Evolutionary conservation across 2,329 filamentous ascomycete genomes (phyloP), one percentile per base, ranked within the genome.

Genomic region (Chaetomium sp.): DNA sequence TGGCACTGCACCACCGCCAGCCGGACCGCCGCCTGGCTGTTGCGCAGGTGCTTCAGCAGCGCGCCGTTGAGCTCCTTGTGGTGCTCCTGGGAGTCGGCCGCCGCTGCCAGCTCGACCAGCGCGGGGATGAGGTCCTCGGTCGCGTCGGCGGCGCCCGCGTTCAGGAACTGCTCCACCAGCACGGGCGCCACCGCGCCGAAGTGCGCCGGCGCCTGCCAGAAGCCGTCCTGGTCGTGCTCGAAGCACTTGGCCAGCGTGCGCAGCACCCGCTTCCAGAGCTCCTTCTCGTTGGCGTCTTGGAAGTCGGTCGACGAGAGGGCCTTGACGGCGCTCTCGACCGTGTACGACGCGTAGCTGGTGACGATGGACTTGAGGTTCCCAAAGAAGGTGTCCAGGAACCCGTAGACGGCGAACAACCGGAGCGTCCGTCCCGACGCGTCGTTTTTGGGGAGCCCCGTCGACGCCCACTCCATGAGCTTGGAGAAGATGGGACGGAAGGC

Each of bases 151-250:
- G 80, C 71, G 6, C 76, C 75, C 54, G 81, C 86, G 69, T 81
- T 78, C 49, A 80, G 71, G 68, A 89, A 85, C 66, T 96, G 92
- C 27, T 83, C 79, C 67, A 92, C 83, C 33, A 98, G 82, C 2
- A 90, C 86, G 0, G 83, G 81, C 16, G 87, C 86, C 47, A 97
- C 87, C 31, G 85, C 85, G 64, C 83, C 82, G 74, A 97, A 97
- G 78, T 97, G 93, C 0, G 90, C 85, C 0, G 95, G 94, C 0
- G 91, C 87, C 82, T 97, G 93, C 93, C 93, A 98, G 81, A 97
- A 98, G 76, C 93, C 90, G 75, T 96, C 93, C 78, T 96, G 91
- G 74, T 98, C 95, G 75, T 97, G 87, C 76, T 90, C 85, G 74
- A 98, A 97, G 71, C 87, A 90, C 70, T 87, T 89, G 31, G 84